Percentiles rank a stretch among this genome's conserved stretches.
Conservation (phyloP, 495 filamentous ascomycete genomes). For the Lindgomyces ingoldianus region DNA sequence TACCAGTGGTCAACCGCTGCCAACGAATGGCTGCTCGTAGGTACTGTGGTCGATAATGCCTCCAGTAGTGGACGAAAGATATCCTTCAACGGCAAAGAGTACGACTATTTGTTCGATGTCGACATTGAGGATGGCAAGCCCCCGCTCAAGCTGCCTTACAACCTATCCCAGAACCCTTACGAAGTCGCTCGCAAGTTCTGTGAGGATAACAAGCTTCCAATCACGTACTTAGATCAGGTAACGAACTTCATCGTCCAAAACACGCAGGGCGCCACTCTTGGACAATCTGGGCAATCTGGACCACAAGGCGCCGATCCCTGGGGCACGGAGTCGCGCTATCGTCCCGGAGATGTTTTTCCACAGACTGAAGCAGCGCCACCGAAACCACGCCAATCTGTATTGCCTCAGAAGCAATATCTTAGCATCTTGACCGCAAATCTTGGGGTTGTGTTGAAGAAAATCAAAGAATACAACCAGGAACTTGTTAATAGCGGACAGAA, state of each 20-base stretch:
- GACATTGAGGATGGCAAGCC: slow-evolving; percentile 96
- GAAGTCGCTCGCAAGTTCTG: slow-evolving; percentile 91
- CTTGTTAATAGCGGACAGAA: slow-evolving; percentile 69
- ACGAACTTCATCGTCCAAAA: slow-evolving; percentile 91
- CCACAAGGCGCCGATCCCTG: slow-evolving; percentile 65
- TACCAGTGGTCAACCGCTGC: slow-evolving; percentile 52
- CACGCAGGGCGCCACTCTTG: slow-evolving; percentile 81
- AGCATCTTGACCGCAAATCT: slow-evolving; percentile 63
- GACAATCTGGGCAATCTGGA: slow-evolving; percentile 55
- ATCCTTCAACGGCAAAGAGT: slow-evolving; percentile 80
- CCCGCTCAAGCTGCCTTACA: slow-evolving; percentile 89
- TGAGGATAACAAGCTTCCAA: slow-evolving; percentile 83
- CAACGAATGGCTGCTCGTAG: slow-evolving; percentile 78
- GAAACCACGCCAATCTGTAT: slow-evolving; percentile 49
- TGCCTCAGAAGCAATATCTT: slow-evolving; percentile 87
- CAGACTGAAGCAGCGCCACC: slow-evolving; percentile 24
- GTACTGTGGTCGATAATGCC: slow-evolving; percentile 87
- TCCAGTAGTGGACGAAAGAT: slow-evolving; percentile 76
- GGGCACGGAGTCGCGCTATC: slow-evolving; percentile 75
- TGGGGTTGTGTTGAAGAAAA: slow-evolving; percentile 69
- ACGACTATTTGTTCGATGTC: slow-evolving; percentile 97
- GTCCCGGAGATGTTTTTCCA: slow-evolving; percentile 62
- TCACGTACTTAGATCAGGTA: slow-evolving; percentile 88
- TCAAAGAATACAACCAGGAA: slow-evolving; percentile 68
- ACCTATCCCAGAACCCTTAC: slow-evolving; percentile 89